Evolutionary conservation across 2,329 filamentous ascomycete genomes (phyloP).

Genomic region (Pseudocercospora ulei): DNA sequence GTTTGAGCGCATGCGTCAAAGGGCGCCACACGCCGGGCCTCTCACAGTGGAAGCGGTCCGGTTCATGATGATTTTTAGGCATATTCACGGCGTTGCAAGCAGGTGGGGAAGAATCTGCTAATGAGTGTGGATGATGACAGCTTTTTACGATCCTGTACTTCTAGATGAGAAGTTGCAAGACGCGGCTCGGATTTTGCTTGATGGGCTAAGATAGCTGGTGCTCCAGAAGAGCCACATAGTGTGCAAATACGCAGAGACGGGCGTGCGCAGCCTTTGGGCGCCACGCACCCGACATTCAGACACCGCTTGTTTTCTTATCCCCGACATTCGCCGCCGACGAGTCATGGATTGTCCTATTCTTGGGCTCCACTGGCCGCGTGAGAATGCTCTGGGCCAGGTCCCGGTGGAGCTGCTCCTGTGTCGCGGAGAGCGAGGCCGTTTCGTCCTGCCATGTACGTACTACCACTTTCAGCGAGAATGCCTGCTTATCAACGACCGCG

Average conservation of each 20-base stretch:
- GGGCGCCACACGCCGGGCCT: slow-evolving; percentile 16
- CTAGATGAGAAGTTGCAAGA: slow-evolving; percentile 5
- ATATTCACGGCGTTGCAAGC: slow-evolving; percentile 10
- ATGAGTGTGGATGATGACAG: slow-evolving; percentile 1
- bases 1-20: slow-evolving; percentile 20
- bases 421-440: too few relatives aligned
- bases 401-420: too few relatives aligned
- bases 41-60: slow-evolving; percentile 19
- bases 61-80: slow-evolving; percentile 6
- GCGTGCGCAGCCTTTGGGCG: slow-evolving; percentile 3
- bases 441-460: too few relatives aligned
- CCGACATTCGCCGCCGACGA: neutral
- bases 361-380: too few relatives aligned
- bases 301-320: neutral
- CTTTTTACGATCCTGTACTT: slow-evolving; percentile 6
- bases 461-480: too few relatives aligned
- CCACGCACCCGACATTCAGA: too few relatives aligned
- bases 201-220: slow-evolving; percentile 5
- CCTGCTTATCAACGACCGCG: too few relatives aligned
- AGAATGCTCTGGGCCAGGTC: too few relatives aligned
- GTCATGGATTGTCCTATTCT: neutral
- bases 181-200: neutral
- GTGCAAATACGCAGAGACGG: slow-evolving; percentile 1
- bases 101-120: slow-evolving; percentile 2
- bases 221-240: slow-evolving; percentile 4